Conservation (phyloP, 352 stramenopile genomes). For the Pythium utonaiense region DNA sequence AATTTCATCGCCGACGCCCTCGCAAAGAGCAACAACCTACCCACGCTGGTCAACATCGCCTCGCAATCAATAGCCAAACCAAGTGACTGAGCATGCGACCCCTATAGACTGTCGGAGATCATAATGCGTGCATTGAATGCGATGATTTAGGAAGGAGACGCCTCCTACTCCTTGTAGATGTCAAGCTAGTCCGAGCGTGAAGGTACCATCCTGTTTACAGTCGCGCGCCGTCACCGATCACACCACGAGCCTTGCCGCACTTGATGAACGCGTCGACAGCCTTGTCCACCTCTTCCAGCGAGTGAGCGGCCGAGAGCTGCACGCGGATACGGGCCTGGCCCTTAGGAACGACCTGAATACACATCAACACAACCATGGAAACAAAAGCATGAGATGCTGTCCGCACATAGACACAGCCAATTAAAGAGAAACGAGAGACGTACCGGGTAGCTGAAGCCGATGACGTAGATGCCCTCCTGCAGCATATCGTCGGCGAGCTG, state of each 20-base stretch:
- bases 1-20: constrained; percentile 40
- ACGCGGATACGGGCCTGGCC: constrained; percentile 90
- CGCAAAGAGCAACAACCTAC: constrained; percentile 45
- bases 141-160: not conserved
- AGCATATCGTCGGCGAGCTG: constrained; percentile 92
- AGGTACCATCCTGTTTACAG: not conserved
- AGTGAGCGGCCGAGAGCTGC: constrained; percentile 90
- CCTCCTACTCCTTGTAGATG: not conserved
- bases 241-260: constrained; percentile 75
- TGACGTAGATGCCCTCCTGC: constrained; percentile 92
- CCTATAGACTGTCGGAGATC: no score
- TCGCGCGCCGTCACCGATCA: constrained; percentile 38
- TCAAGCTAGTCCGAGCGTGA: not conserved
- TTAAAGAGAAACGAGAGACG: not conserved
- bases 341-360: constrained; percentile 82
- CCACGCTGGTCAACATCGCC: constrained; percentile 50
- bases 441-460: constrained; percentile 93
- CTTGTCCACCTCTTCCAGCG: constrained; percentile 89
- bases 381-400: no score
- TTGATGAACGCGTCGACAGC: constrained; percentile 91
- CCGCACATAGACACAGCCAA: not conserved
- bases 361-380: not conserved
- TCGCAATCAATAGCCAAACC: not conserved
- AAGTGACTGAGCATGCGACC: not conserved
- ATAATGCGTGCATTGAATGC: not conserved